Evolutionary conservation across 805 yeast species (phyloP).

Genomic region (Candida hungchunana): DNA sequence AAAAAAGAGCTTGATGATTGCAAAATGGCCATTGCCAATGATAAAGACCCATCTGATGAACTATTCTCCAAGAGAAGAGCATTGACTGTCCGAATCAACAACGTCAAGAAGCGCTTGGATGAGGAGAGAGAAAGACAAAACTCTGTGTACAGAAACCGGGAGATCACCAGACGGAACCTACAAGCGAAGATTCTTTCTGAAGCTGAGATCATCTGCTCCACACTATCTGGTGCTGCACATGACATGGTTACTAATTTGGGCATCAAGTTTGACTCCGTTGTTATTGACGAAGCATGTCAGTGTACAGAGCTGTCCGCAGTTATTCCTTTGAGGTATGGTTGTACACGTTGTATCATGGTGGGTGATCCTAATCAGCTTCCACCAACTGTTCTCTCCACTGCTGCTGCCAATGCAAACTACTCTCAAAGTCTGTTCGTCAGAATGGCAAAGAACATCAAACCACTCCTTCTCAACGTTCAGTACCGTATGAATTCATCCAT

Average conservation of each 20-base stretch:
- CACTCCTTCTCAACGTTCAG: conserved; percentile 80
- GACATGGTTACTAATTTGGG: conserved; percentile 73
- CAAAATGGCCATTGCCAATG: conserved; percentile 26
- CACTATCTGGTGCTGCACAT: conserved; percentile 93
- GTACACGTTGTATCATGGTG: conserved; percentile 88
- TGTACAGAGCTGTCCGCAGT: conserved; percentile 90
- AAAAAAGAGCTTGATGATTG: conserved; percentile 18
- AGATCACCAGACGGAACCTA: conserved; percentile 67
- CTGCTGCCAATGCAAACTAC: conserved; percentile 73
- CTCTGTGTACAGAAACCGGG: conserved; percentile 67
- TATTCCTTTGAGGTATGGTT: conserved; percentile 90
- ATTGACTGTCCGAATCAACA: conserved; percentile 58
- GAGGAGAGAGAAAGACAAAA: conserved; percentile 71
- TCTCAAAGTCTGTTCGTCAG: conserved; percentile 93
- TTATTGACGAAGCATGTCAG: conserved; percentile 97
- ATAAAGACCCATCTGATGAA: conserved; percentile 35
- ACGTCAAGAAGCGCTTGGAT: conserved; percentile 69
- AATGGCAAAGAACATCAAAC: conserved; percentile 65
- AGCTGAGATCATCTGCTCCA: conserved; percentile 86
- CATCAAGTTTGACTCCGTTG: conserved; percentile 80
- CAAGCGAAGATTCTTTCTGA: conserved; percentile 68
- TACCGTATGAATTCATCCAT: conserved; percentile 97
- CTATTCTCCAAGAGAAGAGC: conserved; percentile 48
- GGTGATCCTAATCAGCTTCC: conserved; percentile 99
- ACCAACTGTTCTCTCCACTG: conserved; percentile 90